These are phyloP conservation scores for Gossypium sturtianum DNA, from an alignment of 345 rosid species.

Conservation along the genomic window DNA sequence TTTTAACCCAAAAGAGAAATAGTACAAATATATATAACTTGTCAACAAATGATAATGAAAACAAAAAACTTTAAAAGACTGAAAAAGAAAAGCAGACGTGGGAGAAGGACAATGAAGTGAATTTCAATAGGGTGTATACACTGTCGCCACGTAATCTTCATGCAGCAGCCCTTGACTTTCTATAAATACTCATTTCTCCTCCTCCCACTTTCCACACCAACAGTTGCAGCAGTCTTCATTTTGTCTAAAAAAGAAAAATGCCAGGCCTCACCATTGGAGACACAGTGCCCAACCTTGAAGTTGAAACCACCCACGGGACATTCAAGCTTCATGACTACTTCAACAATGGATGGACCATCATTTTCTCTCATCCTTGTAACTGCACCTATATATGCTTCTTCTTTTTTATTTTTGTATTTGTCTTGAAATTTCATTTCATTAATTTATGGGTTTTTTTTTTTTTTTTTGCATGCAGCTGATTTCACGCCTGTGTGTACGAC, in stretches of 20 bases:
- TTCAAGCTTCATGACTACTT: constrained; percentile 64
- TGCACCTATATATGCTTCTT: background rate
- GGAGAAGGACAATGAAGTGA: background rate
- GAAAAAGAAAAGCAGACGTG: background rate
- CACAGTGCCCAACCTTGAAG: constrained; percentile 60
- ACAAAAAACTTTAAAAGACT: background rate
- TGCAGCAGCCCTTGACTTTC: background rate
- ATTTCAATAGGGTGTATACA: background rate
- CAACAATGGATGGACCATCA: constrained; percentile 50
- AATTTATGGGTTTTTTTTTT: background rate
- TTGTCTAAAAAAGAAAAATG: constrained; percentile 37
- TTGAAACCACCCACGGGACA: constrained; percentile 57
- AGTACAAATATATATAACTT: too few species aligned
- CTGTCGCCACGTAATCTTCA: constrained; percentile 11
- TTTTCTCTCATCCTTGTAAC: constrained; percentile 72
- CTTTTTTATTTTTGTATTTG: background rate
- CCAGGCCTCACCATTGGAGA: constrained; percentile 75
- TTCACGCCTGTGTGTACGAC: constrained; percentile 86
- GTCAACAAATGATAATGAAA: too few species aligned
- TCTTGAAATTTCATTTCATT: background rate
- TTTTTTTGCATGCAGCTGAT: constrained; percentile 41
- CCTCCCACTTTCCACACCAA: background rate
- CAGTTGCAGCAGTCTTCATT: background rate
- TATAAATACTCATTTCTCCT: background rate
- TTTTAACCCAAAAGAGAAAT: too few species aligned